Percentiles rank a stretch among this genome's conserved stretches.
Conservation (phyloP, 129 eudicot species). For the Silybum marianum region DNA sequence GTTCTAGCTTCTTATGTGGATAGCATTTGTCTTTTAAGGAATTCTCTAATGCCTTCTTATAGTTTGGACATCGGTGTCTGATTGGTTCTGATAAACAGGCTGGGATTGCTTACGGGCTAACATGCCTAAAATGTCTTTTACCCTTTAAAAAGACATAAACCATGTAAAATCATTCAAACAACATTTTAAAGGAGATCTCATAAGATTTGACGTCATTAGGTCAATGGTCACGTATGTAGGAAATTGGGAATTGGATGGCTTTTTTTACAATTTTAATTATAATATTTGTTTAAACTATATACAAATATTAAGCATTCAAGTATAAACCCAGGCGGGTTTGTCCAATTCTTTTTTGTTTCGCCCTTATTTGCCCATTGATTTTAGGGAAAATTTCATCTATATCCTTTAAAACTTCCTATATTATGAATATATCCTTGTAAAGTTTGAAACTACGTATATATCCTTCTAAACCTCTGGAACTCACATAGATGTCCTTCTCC, state of each 20-base stretch:
- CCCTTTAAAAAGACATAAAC: background rate
- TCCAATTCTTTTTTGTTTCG: background rate
- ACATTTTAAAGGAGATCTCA: background rate
- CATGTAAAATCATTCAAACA: background rate
- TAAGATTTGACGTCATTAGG: background rate
- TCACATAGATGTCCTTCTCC: no score
- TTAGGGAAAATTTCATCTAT: no score
- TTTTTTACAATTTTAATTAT: no score
- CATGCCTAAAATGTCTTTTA: background rate
- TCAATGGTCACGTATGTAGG: background rate
- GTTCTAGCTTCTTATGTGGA: background rate
- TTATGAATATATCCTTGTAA: no score
- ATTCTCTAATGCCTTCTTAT: background rate
- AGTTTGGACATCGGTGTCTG: background rate
- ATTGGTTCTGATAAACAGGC: background rate
- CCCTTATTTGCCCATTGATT: no score
- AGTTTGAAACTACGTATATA: no score
- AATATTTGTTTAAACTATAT: background rate
- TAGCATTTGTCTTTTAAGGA: background rate
- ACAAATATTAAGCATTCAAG: background rate
- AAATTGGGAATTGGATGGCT: background rate
- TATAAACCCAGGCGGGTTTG: background rate
- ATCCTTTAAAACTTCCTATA: no score
- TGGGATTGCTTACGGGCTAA: background rate
- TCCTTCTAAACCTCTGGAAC: no score